Evolutionary conservation across 805 yeast species (phyloP), one percentile per base, ranked within the genome.

Genomic region (Saccharomycopsis fibuligera): DNA sequence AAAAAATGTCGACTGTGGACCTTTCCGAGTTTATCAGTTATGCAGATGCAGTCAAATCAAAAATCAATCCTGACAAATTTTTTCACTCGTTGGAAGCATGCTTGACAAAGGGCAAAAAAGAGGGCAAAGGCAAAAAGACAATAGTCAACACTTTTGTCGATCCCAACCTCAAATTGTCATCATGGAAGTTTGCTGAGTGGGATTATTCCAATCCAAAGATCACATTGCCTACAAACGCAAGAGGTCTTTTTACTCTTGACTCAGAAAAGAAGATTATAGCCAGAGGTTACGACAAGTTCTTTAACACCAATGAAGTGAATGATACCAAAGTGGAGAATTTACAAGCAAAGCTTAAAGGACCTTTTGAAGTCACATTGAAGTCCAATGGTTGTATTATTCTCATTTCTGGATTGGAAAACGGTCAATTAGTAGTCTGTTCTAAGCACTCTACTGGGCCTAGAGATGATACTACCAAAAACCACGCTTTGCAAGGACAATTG

Each of bases 301-400:
- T 88, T 74, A 91, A 86, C 60, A 69, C 88, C 3, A 76, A 72
- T 53, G 99, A 93, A 62, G 71, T 75, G 1, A 55, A 65, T 0
- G 54, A 54, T 4, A 83, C 95, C 0, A 73, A 69, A 50, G 71
- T 79, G 69, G 41, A 50, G 2, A 39, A 59, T 6, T 23, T 89
- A 3, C 17, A 29, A 23, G 42, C 50, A 2, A 41, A 58, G 5
- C 27, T 89, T 3, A 23, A 31, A 23, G 96, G 96, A 0, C 96
- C 97, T 0, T 93, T 83, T 62, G 76, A 75, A 17, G 76, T 89
- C 2, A 81, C 96, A 0, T 70, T 83, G 33, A 93, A 93, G 61
- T 95, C 95, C 49, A 93, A 93, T 60, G 99, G 99, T 0, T 93
- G 97, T 59, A 89, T 93, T 46, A 80, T 86, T 1, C 79, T 93